These are phyloP conservation scores for Haplosporangium gracile DNA, from an alignment of 192 early-diverging fungal genomes.

Conservation along the genomic window DNA sequence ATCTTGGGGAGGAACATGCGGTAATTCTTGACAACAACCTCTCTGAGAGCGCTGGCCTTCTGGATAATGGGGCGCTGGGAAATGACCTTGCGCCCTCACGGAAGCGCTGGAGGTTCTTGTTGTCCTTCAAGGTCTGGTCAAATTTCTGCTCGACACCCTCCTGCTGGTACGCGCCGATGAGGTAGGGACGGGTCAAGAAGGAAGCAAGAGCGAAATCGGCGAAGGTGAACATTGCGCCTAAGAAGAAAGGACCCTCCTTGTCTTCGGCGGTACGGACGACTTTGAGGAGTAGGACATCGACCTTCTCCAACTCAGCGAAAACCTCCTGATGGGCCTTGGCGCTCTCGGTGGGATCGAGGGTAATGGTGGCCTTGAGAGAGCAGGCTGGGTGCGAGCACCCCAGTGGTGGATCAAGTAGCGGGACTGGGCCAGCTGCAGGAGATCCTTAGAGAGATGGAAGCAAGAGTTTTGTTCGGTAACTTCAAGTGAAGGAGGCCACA, in stretches of 20 bases:
- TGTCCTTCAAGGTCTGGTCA: conserved; percentile 9
- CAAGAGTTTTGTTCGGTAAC: neutral
- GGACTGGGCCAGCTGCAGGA: conserved; percentile 50
- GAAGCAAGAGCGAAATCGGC: conserved; percentile 61
- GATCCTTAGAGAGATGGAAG: conserved; percentile 17
- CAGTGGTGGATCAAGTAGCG: conserved; percentile 59
- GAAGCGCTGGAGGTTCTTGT: conserved; percentile 17
- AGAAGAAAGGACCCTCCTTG: conserved; percentile 58
- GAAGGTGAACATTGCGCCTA: conserved; percentile 57
- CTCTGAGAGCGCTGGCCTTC: conserved; percentile 3
- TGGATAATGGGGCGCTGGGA: conserved; percentile 4
- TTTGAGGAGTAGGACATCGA: conserved; percentile 9
- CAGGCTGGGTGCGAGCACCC: conserved; percentile 4
- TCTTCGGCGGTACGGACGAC: conserved; percentile 13
- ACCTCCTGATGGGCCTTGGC: conserved; percentile 3
- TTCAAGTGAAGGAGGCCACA: neutral
- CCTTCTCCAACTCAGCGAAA: conserved; percentile 20
- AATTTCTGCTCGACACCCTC: neutral
- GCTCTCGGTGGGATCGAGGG: conserved; percentile 16
- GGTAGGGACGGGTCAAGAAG: conserved; percentile 48
- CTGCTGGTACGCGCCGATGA: conserved; percentile 15
- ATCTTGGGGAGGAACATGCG: conserved; percentile 23
- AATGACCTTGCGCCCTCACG: conserved; percentile 18
- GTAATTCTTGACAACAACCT: conserved; percentile 7
- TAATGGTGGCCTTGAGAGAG: conserved; percentile 21